Evolutionary conservation across 495 filamentous ascomycete genomes (phyloP), one percentile per base, ranked within the genome.

Genomic region (Symbiotaphrina buchneri): DNA sequence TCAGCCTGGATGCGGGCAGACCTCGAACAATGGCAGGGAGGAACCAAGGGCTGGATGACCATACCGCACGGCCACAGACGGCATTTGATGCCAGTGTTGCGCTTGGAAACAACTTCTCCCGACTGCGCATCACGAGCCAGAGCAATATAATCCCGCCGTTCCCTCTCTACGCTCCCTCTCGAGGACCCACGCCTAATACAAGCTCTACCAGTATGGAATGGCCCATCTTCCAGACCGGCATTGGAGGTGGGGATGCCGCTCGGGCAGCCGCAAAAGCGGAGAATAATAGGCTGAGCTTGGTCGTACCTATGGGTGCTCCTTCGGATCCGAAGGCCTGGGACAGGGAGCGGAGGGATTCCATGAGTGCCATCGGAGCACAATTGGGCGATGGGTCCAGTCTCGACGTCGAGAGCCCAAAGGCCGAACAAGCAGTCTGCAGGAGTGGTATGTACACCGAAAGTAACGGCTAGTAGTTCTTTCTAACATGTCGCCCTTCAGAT

Each of bases 361-460:
- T 82, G 45, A 81, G 74, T 50, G 77, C 74, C n/a, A 75, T 84
- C 33, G 74, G 72, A 7, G n/a, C n/a, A n/a, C n/a, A n/a, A 78
- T 84, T 40, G 63, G 72, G n/a, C 39, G 77, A 17, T 65, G 68
- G 3, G 58, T 60, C 16, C 17, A 15, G 10, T 36, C 45, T 40
- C 22, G 51, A 48, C 10, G 56, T 59, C 24, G 16, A 54, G 5
- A 28, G 21, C 10, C 56, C 55, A 4, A 56, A 67, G 20, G 28
- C 44, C 2, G 54, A 55, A 24, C 41, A 59, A 31, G 49, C 44
- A 7, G 26, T 59, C 6, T 40, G 51, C 16, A 55, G 53, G 25
- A 33, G 54, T 35, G 54, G 54, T 52, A 50, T 49, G 44, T 39
- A 37, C 23, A 31, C n/a, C n/a, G n/a, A n/a, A 42, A 18, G 4